These are phyloP conservation scores for Candida ulmi DNA, from an alignment of 805 yeast species.

Conservation along the genomic window DNA sequence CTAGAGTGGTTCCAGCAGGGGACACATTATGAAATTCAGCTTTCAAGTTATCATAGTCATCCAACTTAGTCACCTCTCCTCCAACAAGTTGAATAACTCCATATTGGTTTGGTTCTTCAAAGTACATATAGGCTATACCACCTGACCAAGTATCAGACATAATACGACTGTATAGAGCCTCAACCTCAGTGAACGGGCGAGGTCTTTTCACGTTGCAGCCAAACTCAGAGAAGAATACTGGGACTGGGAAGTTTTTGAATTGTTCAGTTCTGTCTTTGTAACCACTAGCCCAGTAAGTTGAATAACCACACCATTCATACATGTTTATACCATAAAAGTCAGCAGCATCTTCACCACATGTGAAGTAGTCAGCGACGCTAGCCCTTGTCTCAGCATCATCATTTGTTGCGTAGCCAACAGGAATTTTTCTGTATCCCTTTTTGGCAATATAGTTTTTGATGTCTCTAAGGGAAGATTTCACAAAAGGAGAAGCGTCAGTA, in stretches of 20 bases:
- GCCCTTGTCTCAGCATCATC: slow-evolving; percentile 82
- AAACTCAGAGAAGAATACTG: slow-evolving; percentile 75
- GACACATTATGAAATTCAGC: slow-evolving; percentile 42
- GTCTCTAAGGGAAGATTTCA: slow-evolving; percentile 95
- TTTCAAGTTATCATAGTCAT: slow-evolving; percentile 54
- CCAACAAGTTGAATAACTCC: slow-evolving; percentile 56
- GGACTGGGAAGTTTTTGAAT: slow-evolving; percentile 60
- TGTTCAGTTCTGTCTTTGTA: slow-evolving; percentile 58
- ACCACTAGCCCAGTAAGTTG: slow-evolving; percentile 60
- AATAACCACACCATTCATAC: slow-evolving; percentile 84
- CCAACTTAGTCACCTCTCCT: slow-evolving; percentile 44
- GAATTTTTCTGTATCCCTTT: slow-evolving; percentile 67
- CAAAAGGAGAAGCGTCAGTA: slow-evolving; percentile 88
- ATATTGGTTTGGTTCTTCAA: slow-evolving; percentile 67
- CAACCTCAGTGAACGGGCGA: slow-evolving; percentile 68
- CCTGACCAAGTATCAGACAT: slow-evolving; percentile 86
- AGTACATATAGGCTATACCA: slow-evolving; percentile 80
- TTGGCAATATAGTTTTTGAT: slow-evolving; percentile 66
- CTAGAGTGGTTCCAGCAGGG: slow-evolving; percentile 37
- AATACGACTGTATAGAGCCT: slow-evolving; percentile 52
- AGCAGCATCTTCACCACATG: slow-evolving; percentile 65
- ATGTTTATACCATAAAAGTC: slow-evolving; percentile 83
- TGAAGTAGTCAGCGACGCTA: slow-evolving; percentile 74
- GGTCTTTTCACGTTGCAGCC: slow-evolving; percentile 69
- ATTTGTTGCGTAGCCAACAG: slow-evolving; percentile 91